These are phyloP conservation scores for Cucumis hystrix DNA, from an alignment of 306 rosid genomes.

Conservation along the genomic window DNA sequence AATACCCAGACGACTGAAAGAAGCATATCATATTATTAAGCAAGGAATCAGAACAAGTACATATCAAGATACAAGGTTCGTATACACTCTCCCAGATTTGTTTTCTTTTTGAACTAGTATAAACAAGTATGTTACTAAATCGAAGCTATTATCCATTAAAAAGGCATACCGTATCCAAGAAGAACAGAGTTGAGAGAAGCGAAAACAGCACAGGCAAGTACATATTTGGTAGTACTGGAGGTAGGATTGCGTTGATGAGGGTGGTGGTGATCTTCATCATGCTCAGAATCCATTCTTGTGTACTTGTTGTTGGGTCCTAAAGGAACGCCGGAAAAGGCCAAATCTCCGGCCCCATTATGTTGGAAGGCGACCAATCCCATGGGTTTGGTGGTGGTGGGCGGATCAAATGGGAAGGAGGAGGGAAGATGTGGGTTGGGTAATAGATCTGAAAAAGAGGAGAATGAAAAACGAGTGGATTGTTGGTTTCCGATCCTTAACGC, in stretches of 20 bases:
- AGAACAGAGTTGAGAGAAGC: slow-evolving; percentile 94
- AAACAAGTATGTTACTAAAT: neutral
- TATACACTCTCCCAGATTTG: no score
- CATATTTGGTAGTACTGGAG: slow-evolving; percentile 49
- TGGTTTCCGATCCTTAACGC: neutral
- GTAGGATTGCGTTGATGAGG: slow-evolving; percentile 21
- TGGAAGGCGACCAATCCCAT: slow-evolving; percentile 46
- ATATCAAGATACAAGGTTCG: neutral
- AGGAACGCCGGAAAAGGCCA: slow-evolving; percentile 49
- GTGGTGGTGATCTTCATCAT: slow-evolving; percentile 31
- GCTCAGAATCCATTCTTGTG: slow-evolving; percentile 55
- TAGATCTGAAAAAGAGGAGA: neutral
- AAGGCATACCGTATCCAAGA: slow-evolving; percentile 72
- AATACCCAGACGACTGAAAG: neutral
- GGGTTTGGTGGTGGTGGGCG: neutral
- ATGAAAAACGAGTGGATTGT: neutral
- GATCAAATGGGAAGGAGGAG: neutral
- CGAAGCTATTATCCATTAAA: no score
- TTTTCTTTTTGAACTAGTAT: no score
- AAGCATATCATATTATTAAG: neutral
- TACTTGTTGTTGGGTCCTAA: slow-evolving; percentile 68
- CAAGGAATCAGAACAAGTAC: neutral
- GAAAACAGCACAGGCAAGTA: slow-evolving; percentile 72
- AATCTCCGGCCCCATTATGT: slow-evolving; percentile 51
- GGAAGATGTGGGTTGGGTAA: neutral